phyloP scores from a whole-genome alignment of 164 flowering plant genomes.

The Tetrastigma voinierianum region DNA sequence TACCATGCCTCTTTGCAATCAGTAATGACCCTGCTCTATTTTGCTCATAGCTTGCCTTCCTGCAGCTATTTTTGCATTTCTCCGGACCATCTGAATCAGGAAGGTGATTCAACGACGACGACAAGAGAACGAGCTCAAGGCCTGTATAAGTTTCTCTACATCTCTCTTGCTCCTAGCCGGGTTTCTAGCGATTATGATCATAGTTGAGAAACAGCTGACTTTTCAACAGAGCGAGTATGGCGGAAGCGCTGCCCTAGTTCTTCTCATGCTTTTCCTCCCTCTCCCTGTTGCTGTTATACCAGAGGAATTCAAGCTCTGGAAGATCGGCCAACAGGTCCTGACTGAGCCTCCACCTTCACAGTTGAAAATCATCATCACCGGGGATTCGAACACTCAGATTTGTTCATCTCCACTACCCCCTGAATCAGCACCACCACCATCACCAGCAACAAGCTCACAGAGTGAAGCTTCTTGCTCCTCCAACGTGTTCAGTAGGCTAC shows the following conservation, averaged over 20 bases:
- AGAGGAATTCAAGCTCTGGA: constrained; percentile 25
- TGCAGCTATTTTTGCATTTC: constrained; percentile 22
- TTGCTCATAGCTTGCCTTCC: constrained; percentile 38
- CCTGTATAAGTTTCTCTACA: constrained; percentile 30
- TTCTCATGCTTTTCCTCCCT: constrained; percentile 32
- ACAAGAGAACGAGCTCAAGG: constrained; percentile 23
- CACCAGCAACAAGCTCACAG: neutral
- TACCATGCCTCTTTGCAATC: constrained; percentile 37
- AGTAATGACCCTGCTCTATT: constrained; percentile 20
- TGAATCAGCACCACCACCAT: too few species aligned
- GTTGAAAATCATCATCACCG: constrained; percentile 14
- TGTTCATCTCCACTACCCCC: too few species aligned
- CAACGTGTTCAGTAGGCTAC: constrained; percentile 26
- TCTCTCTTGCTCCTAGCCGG: constrained; percentile 24
- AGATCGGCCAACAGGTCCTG: neutral
- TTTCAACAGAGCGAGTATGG: constrained; percentile 19
- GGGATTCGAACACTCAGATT: constrained; percentile 1
- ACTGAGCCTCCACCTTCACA: constrained; percentile 11
- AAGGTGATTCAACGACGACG: constrained; percentile 30
- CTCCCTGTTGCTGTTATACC: constrained; percentile 16
- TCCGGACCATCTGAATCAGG: constrained; percentile 26
- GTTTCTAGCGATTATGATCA: constrained; percentile 26
- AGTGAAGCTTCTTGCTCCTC: constrained; percentile 21
- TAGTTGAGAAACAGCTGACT: constrained; percentile 1
- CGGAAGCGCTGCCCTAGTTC: constrained; percentile 17